Base-by-base conservation (phyloP, 2,329 filamentous ascomycete species). In the Fusarium fujikuroi region DNA sequence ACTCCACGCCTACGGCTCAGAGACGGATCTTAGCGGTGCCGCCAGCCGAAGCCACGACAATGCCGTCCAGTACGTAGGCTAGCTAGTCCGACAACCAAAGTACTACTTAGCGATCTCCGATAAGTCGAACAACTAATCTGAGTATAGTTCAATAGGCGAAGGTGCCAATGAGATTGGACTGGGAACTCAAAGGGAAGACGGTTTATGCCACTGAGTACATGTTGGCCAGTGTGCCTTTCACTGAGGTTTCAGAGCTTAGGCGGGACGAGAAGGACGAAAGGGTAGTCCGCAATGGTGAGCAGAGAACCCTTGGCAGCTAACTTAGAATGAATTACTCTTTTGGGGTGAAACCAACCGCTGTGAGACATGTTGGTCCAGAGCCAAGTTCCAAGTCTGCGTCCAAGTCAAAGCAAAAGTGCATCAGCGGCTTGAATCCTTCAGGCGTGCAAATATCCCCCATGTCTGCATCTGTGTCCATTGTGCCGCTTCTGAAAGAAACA, bases 11-110 rank as follows among this genome's bases (percentile, higher is more conserved):
- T 58, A 37, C 32, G 19, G 44, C 32, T 58, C 36, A 53, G 44
- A 49, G 44, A 64, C 65, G 59, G 66, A 43, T 59, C 44, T 69
- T 69, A 65, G 59, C 59, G 66, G 50, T 69, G 66, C 66, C 66
- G 65, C 30, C 52, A 52, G 46, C 65, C 59, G 66, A 58, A 69
- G 59, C 52, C 59, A 52, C 58, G 34, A 56, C 25, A 23, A 42
- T 58, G 19, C 39, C 39, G 50, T 39, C 36, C 40, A 18, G 62
- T 50, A 52, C 25, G 28, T 25, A 40, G 23, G 25, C 30, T 32
- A 19, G 21, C 19, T 42, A 68, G 42, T 37, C 39, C 39, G 25
- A 39, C 16, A 61, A 28, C 40, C 30, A 52, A 52, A 30, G n/a
- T 61, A 34, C 46, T 39, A 37, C 46, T 43, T 53, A 44, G 36